Conservation (phyloP, 495 filamentous ascomycete genomes). For the Hypoxylon intermedium region DNA sequence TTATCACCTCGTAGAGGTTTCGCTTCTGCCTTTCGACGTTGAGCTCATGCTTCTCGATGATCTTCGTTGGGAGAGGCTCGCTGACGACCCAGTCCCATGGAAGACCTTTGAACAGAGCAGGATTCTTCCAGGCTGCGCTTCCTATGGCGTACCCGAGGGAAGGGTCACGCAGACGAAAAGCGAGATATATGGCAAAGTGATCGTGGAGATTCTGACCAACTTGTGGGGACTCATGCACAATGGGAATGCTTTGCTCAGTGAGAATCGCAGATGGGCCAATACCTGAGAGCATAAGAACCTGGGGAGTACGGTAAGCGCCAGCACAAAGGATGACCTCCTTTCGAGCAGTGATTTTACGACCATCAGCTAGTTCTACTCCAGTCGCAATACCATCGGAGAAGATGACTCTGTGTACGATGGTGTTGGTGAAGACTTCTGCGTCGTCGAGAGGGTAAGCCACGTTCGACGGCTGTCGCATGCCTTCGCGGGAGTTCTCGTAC, state of each 20-base stretch:
- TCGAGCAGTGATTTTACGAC: slow-evolving; percentile 26
- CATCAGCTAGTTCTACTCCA: slow-evolving; percentile 40
- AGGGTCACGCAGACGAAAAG: slow-evolving; percentile 43
- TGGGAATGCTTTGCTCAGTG: slow-evolving; percentile 28
- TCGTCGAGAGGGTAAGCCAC: slow-evolving; percentile 42
- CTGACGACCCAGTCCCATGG: slow-evolving; percentile 46
- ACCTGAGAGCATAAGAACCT: slow-evolving; percentile 32
- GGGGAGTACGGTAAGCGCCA: slow-evolving; percentile 22
- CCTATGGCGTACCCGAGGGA: slow-evolving; percentile 47
- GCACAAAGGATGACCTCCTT: slow-evolving; percentile 31
- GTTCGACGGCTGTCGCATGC: slow-evolving; percentile 45
- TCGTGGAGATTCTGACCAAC: slow-evolving; percentile 33
- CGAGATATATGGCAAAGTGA: slow-evolving; percentile 28
- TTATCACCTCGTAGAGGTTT: slow-evolving; percentile 18
- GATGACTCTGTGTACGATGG: slow-evolving; percentile 36
- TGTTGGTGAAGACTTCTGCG: slow-evolving; percentile 43
- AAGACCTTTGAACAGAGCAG: slow-evolving; percentile 43
- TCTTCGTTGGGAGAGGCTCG: slow-evolving; percentile 28
- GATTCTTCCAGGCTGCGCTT: slow-evolving; percentile 40
- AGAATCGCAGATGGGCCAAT: slow-evolving; percentile 22
- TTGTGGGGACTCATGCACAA: slow-evolving; percentile 18
- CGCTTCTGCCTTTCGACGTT: slow-evolving; percentile 30
- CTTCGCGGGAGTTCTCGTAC: slow-evolving; percentile 46
- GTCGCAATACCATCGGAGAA: slow-evolving; percentile 38
- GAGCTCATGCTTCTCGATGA: slow-evolving; percentile 33